Percentiles rank a stretch among this genome's conserved stretches.
phyloP scores from a whole-genome alignment of 2,329 filamentous ascomycete genomes.

The Stagonosporopsis chrysanthemi region DNA sequence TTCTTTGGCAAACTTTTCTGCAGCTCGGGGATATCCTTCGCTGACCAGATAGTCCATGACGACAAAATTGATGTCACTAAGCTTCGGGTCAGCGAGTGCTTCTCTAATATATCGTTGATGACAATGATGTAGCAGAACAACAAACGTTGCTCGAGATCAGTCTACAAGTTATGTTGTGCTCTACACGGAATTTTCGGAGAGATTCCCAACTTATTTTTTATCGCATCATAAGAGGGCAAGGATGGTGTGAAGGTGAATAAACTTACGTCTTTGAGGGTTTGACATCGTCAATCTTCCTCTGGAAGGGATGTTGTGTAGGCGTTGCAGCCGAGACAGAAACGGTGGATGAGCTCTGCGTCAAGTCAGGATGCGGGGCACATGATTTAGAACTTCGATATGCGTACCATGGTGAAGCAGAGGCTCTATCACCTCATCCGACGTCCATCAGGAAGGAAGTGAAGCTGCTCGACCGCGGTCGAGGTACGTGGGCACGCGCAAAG shows the following conservation, averaged over 20 bases:
- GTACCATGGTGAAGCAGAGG: conserved; percentile 48
- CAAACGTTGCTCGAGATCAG: conserved; percentile 59
- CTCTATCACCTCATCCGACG: conserved; percentile 43
- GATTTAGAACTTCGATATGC: conserved; percentile 12
- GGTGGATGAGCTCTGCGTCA: conserved; percentile 65
- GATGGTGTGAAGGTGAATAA: conserved; percentile 9
- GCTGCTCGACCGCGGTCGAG: conserved; percentile 46
- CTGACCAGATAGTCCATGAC: conserved; percentile 97
- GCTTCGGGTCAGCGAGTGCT: conserved; percentile 32
- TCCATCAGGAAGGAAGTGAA: conserved; percentile 43
- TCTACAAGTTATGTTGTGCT: conserved; percentile 84
- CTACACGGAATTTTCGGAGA: conserved; percentile 97
- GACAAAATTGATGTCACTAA: conserved; percentile 90
- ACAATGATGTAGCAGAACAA: conserved; percentile 21
- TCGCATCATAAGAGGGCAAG: conserved; percentile 68
- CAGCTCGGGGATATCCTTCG: conserved; percentile 92
- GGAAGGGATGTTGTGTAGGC: conserved; percentile 76
- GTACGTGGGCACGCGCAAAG: conserved; percentile 39
- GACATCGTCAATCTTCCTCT: conserved; percentile 80
- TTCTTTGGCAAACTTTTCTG: conserved; percentile 91
- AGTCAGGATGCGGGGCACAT: conserved; percentile 24
- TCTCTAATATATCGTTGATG: neutral
- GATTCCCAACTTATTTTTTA: conserved; percentile 97
- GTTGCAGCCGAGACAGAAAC: conserved; percentile 78
- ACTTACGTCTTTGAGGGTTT: conserved; percentile 89